Evolutionary conservation across 768 basidiomycete genomes (phyloP), one percentile per base, ranked within the genome.

Genomic region (Leccinellum rugosiceps): DNA sequence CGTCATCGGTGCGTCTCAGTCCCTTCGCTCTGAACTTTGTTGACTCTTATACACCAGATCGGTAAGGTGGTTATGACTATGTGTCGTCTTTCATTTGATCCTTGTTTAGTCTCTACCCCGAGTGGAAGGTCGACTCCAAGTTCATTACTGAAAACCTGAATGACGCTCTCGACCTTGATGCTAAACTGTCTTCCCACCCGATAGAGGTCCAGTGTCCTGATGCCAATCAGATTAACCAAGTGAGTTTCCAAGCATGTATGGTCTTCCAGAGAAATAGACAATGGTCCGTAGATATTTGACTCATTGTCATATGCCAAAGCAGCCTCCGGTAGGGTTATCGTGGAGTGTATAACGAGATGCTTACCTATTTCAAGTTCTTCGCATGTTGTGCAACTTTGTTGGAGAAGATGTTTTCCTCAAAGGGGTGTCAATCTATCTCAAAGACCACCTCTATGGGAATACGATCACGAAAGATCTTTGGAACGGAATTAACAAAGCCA

Each of bases 151-250:
- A 77, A 15, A 85, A 92, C 68, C 77, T 95, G 43, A 82, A 84
- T 55, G 75, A 78, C n/a, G 95, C 95, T 14, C 80, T 98, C 26
- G 73, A 76, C 32, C 81, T 96, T 48, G 96, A 98, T 67, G 82
- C 92, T 2, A 91, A 92, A 66, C 74, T 85, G 9, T 92, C 92
- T 21, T 93, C 91, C 11, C 95, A 98, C 70, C 90, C 96, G 1
- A 90, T 98, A 64, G 92, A 98, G 70, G 92, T 96, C 26, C 86
- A 88, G 14, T 92, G 90, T 68, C 89, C 87, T 0, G 92, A 95
- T 68, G 88, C 91, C 8, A 88, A 90, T 66, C 81, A 87, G 63
- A 91, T 94, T 66, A 88, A 88, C 65, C 87, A 88, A 77, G 85
- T 85, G 47, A 48, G 63, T 56, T 14, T 15, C 25, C 15, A 11